Conservation (phyloP, 1,139 yeast species). For the Eremothecium sinecaudum region DNA sequence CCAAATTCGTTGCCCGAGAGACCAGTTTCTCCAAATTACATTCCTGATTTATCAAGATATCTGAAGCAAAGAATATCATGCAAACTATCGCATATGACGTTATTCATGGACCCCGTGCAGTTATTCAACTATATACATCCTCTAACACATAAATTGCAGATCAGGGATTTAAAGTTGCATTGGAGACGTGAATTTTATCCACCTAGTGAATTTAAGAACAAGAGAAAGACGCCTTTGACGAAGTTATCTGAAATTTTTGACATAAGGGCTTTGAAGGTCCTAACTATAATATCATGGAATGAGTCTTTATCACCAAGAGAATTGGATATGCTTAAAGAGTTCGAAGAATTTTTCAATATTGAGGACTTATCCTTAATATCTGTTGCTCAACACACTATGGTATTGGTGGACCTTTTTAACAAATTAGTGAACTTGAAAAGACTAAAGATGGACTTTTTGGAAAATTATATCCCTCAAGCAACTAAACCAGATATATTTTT, state of each 20-base stretch:
- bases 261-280: slow-evolving; percentile 27
- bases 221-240: slow-evolving; percentile 13
- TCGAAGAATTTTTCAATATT: slow-evolving; percentile 30
- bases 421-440: slow-evolving; percentile 30
- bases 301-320: slow-evolving; percentile 28
- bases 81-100: slow-evolving; percentile 28
- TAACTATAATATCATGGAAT: slow-evolving; percentile 37
- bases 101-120: slow-evolving; percentile 33
- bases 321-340: slow-evolving; percentile 31
- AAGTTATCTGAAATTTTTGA: slow-evolving; percentile 33
- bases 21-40: slow-evolving; percentile 26
- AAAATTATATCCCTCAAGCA: slow-evolving; percentile 30
- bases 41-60: slow-evolving; percentile 25
- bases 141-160: slow-evolving; percentile 27
- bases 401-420: slow-evolving; percentile 27
- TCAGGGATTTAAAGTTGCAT: slow-evolving; percentile 33
- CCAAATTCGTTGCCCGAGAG: slow-evolving; percentile 33
- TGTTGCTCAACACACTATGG: slow-evolving; percentile 29
- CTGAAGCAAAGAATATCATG: slow-evolving; percentile 26
- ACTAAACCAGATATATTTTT: slow-evolving; percentile 29
- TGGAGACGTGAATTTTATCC: slow-evolving; percentile 34
- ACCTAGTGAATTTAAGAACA: slow-evolving; percentile 16
- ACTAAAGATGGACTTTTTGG: slow-evolving; percentile 34
- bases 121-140: slow-evolving; percentile 31
- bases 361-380: slow-evolving; percentile 36